A percentile compares a stretch with the other conserved stretches of the same genome.
These are phyloP conservation scores for Fraxinus quadrangulata DNA, from an alignment of 257 asterid species.

Conservation along the genomic window DNA sequence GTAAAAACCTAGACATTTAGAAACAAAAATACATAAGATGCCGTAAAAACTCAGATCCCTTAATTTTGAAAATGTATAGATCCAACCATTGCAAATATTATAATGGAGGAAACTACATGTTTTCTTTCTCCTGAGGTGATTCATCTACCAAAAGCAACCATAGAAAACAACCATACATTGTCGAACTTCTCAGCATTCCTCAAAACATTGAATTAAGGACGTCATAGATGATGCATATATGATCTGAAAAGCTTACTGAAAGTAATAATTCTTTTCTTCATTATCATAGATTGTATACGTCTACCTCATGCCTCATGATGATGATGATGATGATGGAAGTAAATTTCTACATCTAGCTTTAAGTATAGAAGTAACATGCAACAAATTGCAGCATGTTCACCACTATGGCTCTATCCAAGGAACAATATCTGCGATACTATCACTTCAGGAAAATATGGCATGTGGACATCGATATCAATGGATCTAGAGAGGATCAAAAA, in stretches of 20 bases:
- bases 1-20: conserved; percentile 65
- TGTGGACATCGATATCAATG: too few relatives aligned
- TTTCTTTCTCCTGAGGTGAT: not conserved
- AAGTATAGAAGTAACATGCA: not conserved
- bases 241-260: not conserved
- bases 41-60: not conserved
- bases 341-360: not conserved
- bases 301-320: not conserved
- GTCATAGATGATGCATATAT: not conserved
- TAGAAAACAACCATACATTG: not conserved
- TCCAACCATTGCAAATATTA: not conserved
- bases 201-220: not conserved
- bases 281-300: not conserved
- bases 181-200: not conserved
- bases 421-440: not conserved
- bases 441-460: not conserved
- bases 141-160: conserved; percentile 2
- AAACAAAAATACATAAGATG: conserved; percentile 16
- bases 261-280: not conserved
- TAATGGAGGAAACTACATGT: not conserved
- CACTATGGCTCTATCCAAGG: not conserved
- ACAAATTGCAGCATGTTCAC: not conserved
- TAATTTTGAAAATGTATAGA: not conserved
- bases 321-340: not conserved
- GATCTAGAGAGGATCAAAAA: not conserved